Evolutionary conservation across 1,284 basidiomycete species (phyloP).

Genomic region (Apiotrichum montevideense): DNA sequence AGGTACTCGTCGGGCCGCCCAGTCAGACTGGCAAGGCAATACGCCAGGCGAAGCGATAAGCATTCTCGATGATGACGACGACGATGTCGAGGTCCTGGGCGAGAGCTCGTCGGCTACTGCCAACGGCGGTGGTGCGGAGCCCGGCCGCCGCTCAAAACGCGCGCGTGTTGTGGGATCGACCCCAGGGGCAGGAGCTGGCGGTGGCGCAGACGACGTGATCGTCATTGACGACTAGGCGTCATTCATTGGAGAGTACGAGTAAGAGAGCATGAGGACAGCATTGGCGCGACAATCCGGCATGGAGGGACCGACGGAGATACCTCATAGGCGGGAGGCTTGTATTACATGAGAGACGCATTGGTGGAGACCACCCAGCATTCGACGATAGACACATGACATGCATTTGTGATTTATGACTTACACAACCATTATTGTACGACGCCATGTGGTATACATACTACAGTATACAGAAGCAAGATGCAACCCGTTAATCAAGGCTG

Average conservation of each 20-base stretch:
- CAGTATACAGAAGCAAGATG: too few species aligned
- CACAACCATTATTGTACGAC: too few species aligned
- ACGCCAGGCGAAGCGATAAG: constrained; percentile 14
- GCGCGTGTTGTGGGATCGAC: constrained; percentile 1
- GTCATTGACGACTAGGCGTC: constrained; percentile 30
- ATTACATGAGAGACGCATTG: too few species aligned
- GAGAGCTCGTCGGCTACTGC: constrained; percentile 2
- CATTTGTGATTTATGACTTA: too few species aligned
- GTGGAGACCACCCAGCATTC: background rate
- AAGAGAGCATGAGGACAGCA: too few species aligned
- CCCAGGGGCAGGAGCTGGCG: background rate
- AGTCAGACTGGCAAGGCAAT: background rate
- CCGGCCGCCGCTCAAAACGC: constrained; percentile 9
- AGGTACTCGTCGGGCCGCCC: constrained; percentile 8
- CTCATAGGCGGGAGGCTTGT: too few species aligned
- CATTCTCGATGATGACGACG: constrained; percentile 8
- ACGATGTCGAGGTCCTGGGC: constrained; percentile 11
- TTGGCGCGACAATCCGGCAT: too few species aligned
- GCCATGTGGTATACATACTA: too few species aligned
- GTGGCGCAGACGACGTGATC: constrained; percentile 29
- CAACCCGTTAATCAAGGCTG: background rate
- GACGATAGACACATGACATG: background rate
- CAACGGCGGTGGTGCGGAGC: background rate
- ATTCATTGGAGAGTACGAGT: too few species aligned
- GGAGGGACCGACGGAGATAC: background rate